A percentile compares a stretch with the other conserved stretches of the same genome.
Conservation (phyloP, 1,284 basidiomycete genomes). For the Caloboletus firmus region DNA sequence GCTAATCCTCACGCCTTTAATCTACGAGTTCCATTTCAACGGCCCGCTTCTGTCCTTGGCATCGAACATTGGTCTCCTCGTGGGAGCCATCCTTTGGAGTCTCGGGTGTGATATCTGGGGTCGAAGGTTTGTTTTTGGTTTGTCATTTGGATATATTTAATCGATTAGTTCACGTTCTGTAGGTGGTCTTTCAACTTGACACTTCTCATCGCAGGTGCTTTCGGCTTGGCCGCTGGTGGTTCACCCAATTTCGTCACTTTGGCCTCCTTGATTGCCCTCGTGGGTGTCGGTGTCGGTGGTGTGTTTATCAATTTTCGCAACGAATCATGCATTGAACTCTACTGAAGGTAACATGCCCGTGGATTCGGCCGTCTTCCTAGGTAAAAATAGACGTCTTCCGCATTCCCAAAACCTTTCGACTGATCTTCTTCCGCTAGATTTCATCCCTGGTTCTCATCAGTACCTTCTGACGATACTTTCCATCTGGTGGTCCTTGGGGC, state of each 20-base stretch:
- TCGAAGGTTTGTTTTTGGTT: slow-evolving; percentile 39
- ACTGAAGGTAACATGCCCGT: slow-evolving; percentile 56
- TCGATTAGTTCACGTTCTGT: not conserved
- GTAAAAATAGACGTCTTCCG: slow-evolving; percentile 33
- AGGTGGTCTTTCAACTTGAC: slow-evolving; percentile 66
- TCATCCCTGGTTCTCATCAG: slow-evolving; percentile 65
- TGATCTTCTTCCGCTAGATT: slow-evolving; percentile 44
- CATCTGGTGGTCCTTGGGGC: slow-evolving; percentile 71
- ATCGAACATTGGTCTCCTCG: slow-evolving; percentile 60
- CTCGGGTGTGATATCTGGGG: slow-evolving; percentile 69
- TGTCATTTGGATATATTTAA: not conserved
- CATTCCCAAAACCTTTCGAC: not conserved
- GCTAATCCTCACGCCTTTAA: slow-evolving; percentile 55
- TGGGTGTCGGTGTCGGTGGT: slow-evolving; percentile 51
- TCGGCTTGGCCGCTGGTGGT: slow-evolving; percentile 50
- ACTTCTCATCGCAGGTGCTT: slow-evolving; percentile 56
- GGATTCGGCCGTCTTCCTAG: slow-evolving; percentile 64
- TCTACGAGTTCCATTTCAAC: slow-evolving; percentile 57
- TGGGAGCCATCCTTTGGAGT: slow-evolving; percentile 66
- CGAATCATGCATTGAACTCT: not conserved
- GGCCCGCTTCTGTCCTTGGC: slow-evolving; percentile 59
- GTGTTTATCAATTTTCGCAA: not conserved
- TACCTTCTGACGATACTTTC: slow-evolving; percentile 68
- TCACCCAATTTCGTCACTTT: slow-evolving; percentile 46
- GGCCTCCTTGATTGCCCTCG: slow-evolving; percentile 45